Evolutionary conservation across 2,329 filamentous ascomycete species (phyloP), one percentile per base, ranked within the genome.

Genomic region (Lasiodiplodia sp.): DNA sequence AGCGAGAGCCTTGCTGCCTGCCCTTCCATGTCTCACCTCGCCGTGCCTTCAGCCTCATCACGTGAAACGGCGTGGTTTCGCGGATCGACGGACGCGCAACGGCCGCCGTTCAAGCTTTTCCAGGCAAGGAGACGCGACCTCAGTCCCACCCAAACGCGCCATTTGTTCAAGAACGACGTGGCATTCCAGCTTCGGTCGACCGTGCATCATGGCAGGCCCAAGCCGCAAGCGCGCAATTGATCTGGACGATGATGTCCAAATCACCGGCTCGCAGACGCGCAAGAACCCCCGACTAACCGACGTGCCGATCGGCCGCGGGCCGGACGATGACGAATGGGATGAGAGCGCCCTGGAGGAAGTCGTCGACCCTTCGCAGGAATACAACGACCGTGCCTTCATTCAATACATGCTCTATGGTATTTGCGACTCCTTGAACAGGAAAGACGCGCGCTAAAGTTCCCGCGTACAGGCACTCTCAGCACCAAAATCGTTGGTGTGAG

Each of bases 401-500:
- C 66, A 68, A 21, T 62, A n/a, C 34, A 68, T 68, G 31, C 66
- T 68, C 23, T 68, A 68, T 55, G 56, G 66, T 68, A 55, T 23
- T 21, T n/a, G 12, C 25, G 8, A 18, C 21, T 23, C 8, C 16
- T 14, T 49, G 12, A 34, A 10, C 5, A 12, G 23, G n/a, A 12
- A 18, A n/a, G 16, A 51, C n/a, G 44, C 40, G 10, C 16, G 34
- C 49, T 68, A 44, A 68, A 34, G 8, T 12, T 21, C n/a, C 18
- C 11, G 3, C 23, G 14, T n/a, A 4, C 47, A 68, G 67, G 80
- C 3, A 73, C 74, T 47, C 68, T 87, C 21, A 74, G 83, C 21
- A 83, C 82, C 21, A 89, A 88, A 67, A 87, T 90, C 62, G 88
- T 90, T 2, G 88, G 88, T 2, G 79, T 86, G 75, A 73, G 85